A percentile compares a stretch with the other conserved stretches of the same genome.
phyloP scores from a whole-genome alignment of 306 rosid genomes.

The Mucuna pruriens region DNA sequence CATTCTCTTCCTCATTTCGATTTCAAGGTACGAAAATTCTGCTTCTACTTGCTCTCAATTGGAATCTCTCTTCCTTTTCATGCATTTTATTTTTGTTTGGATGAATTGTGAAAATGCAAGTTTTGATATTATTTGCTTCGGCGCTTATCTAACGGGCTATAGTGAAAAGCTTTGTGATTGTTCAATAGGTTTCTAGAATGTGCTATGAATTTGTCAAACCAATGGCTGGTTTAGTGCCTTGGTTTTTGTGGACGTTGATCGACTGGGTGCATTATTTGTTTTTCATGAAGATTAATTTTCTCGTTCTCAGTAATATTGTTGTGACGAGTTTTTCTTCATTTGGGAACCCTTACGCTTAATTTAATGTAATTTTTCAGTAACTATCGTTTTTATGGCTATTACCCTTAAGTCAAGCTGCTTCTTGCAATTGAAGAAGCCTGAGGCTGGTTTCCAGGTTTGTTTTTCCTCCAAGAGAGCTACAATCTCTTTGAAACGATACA shows the following conservation, averaged over 20 bases:
- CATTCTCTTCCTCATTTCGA: background rate
- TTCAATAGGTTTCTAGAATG: slow-evolving; percentile 23
- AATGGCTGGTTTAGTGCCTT: background rate
- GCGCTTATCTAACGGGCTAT: background rate
- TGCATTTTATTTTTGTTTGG: background rate
- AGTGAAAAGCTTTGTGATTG: background rate
- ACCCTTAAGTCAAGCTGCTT: slow-evolving; percentile 61
- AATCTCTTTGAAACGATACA: slow-evolving; percentile 46
- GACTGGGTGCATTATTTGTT: background rate
- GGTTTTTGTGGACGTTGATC: background rate
- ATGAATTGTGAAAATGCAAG: background rate
- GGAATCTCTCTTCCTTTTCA: background rate
- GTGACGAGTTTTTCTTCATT: slow-evolving; percentile 8
- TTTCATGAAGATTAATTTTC: background rate
- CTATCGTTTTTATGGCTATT: slow-evolving; percentile 52
- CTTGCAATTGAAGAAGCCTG: slow-evolving; percentile 56
- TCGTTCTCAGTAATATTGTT: background rate
- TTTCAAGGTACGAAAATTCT: background rate
- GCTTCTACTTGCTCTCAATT: background rate
- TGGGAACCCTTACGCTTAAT: slow-evolving; percentile 13
- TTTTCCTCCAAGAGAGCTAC: slow-evolving; percentile 38
- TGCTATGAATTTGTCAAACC: slow-evolving; percentile 2
- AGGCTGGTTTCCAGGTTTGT: slow-evolving; percentile 36
- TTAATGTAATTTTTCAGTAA: slow-evolving; percentile 28
- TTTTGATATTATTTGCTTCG: background rate